Evolutionary conservation across 106 monocot species (phyloP), one percentile per base, ranked within the genome.

Genomic region (Vanilla planifolia): DNA sequence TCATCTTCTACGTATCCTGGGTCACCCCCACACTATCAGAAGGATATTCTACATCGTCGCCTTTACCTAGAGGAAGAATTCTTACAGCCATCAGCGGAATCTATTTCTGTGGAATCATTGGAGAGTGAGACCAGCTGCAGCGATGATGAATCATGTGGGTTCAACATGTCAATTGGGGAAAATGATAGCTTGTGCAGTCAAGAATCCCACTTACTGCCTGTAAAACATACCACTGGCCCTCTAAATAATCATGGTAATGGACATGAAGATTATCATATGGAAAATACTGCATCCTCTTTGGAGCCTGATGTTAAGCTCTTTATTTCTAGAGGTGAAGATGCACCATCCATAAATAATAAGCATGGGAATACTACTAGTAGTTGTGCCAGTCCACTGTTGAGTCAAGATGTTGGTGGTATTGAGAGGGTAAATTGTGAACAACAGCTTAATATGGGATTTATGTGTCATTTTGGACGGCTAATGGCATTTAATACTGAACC

Each of bases 61-160:
- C 85, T 85, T 27, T 73, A 78, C 53, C 63, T 85, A 26, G 88
- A 98, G 32, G 84, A 84, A 55, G 86, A 90, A 15, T 76, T 86
- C 41, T 61, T 84, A 43, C 84, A 98, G 58, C 65, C 73, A 42
- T 86, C 89, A 55, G 70, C 73, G 41, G 76, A 79, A 2, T 70
- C 81, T 15, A 67, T 26, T 40, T 84, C 69, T 62, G 47, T 64
- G 47, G 50, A 64, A 43, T 85, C 78, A 67, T 85, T 85, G 55
- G 91, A 82, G 28, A 98, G 87, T 78, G 86, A 77, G 62, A 79
- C 73, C 5, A 91, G 81, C 60, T 79, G 57, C 36, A 88, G 85
- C 71, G 84, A 82, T 62, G 81, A 79, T 61, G 78, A 68, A 58
- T 86, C 79, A 42, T 71, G 67, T 65, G 67, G 60, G n/a, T 80